These are phyloP conservation scores for Colletotrichum destructivum DNA, from an alignment of 2,329 filamentous ascomycete genomes.

Conservation along the genomic window DNA sequence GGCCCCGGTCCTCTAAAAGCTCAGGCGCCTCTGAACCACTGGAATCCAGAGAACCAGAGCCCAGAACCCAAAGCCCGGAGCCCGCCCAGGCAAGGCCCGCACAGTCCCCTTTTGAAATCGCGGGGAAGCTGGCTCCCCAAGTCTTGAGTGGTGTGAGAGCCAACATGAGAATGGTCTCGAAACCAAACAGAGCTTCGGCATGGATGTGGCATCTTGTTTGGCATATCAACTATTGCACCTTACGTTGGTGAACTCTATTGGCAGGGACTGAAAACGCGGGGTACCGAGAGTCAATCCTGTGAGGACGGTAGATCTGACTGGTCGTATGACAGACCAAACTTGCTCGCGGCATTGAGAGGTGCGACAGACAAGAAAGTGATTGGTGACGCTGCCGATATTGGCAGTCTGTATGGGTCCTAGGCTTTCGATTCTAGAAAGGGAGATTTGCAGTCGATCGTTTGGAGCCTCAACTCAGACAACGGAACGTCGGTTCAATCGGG, in stretches of 20 bases:
- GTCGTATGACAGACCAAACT: background rate
- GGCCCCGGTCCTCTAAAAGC: constrained; percentile 20
- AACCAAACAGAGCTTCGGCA: constrained; percentile 18
- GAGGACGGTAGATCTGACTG: background rate
- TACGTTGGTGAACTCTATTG: background rate
- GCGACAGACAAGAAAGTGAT: background rate
- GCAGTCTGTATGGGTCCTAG: no score
- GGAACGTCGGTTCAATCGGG: no score
- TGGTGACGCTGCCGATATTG: background rate
- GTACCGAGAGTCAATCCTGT: constrained; percentile 35
- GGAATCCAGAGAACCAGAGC: background rate
- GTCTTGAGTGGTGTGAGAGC: constrained; percentile 1
- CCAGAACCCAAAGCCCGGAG: no score
- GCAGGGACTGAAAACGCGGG: constrained; percentile 33
- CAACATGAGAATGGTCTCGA: background rate
- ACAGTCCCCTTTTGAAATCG: constrained; percentile 29
- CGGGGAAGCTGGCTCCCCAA: constrained; percentile 28
- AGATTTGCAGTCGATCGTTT: background rate
- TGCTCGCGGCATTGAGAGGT: background rate
- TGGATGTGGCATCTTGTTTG: constrained; percentile 15
- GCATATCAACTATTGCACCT: constrained; percentile 12
- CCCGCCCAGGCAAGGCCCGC: constrained; percentile 5
- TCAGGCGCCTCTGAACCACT: constrained; percentile 23
- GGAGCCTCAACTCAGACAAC: background rate
- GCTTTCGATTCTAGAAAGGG: background rate